phyloP scores from a whole-genome alignment of 2,329 filamentous ascomycete species.

The Onygenales sp. region DNA sequence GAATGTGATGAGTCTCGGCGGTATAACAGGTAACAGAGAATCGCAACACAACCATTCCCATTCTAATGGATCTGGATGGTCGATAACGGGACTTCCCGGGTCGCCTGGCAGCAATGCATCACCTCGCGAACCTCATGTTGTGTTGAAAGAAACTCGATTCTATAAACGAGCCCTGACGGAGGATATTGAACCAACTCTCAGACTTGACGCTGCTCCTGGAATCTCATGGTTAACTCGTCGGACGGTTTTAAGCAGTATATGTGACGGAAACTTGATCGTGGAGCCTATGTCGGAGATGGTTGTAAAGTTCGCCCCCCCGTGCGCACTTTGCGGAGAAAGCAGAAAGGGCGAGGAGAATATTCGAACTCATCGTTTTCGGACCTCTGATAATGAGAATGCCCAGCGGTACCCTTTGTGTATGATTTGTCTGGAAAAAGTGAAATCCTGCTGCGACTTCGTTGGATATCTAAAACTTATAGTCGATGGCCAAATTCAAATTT shows the following conservation, averaged over 20 bases:
- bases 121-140: constrained; percentile 33
- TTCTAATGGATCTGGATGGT: constrained; percentile 53
- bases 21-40: constrained; percentile 32
- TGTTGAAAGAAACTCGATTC: constrained; percentile 83
- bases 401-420: constrained; percentile 84
- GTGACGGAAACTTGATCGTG: constrained; percentile 76
- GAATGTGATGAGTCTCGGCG: constrained; percentile 48
- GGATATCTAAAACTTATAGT: constrained; percentile 85
- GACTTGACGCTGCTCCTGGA: constrained; percentile 79
- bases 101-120: constrained; percentile 38
- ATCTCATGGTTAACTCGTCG: constrained; percentile 89
- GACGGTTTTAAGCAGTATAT: constrained; percentile 71
- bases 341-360: constrained; percentile 62
- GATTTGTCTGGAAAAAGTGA: constrained; percentile 74
- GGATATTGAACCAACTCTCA: constrained; percentile 88
- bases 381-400: constrained; percentile 74
- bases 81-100: constrained; percentile 40
- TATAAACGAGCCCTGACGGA: constrained; percentile 84
- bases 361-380: constrained; percentile 79
- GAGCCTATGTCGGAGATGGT: constrained; percentile 65
- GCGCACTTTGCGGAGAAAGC: constrained; percentile 79
- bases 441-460: constrained; percentile 85
- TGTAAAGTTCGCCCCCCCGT: constrained; percentile 51
- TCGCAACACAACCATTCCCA: constrained; percentile 16
- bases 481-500: constrained; percentile 82